Evolutionary conservation across 2,329 filamentous ascomycete species (phyloP).

Genomic region (Diaporthe amygdali): DNA sequence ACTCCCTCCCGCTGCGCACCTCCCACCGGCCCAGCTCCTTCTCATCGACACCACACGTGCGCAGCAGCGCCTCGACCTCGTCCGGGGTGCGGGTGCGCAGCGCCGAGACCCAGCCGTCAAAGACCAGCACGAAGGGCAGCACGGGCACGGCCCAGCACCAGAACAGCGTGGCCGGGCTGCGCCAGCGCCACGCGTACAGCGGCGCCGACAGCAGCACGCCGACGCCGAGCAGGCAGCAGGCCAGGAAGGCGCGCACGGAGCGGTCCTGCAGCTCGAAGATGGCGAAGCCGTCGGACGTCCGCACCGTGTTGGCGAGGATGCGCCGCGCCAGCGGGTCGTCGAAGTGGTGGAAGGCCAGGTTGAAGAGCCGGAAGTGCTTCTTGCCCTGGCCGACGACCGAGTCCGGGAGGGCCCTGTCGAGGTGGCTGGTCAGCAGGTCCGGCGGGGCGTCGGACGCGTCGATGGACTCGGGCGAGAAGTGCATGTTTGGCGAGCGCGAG

Average conservation of each 20-base stretch:
- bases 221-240: slow-evolving; percentile 57
- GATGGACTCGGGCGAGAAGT: slow-evolving; percentile 64
- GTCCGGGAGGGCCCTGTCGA: not conserved
- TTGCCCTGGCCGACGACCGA: slow-evolving; percentile 37
- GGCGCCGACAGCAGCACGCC: slow-evolving; percentile 58
- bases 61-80: slow-evolving; percentile 67
- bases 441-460: slow-evolving; percentile 68
- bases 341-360: slow-evolving; percentile 80
- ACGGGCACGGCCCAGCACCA: slow-evolving; percentile 72
- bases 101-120: slow-evolving; percentile 72
- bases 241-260: slow-evolving; percentile 57
- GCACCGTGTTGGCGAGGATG: slow-evolving; percentile 68
- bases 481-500: slow-evolving; percentile 58
- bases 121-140: slow-evolving; percentile 69
- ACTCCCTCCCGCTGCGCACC: slow-evolving; percentile 51
- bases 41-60: slow-evolving; percentile 51
- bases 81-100: slow-evolving; percentile 69
- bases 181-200: slow-evolving; percentile 57
- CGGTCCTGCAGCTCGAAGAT: slow-evolving; percentile 80
- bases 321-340: slow-evolving; percentile 64
- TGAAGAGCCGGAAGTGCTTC: slow-evolving; percentile 73
- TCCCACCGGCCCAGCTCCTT: slow-evolving; percentile 48
- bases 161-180: slow-evolving; percentile 60
- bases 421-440: slow-evolving; percentile 44
- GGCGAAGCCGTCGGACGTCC: slow-evolving; percentile 69